Evolutionary conservation across 371 early-diverging fungal genomes (phyloP).

Genomic region (Polyrhizophydium stewartii): DNA sequence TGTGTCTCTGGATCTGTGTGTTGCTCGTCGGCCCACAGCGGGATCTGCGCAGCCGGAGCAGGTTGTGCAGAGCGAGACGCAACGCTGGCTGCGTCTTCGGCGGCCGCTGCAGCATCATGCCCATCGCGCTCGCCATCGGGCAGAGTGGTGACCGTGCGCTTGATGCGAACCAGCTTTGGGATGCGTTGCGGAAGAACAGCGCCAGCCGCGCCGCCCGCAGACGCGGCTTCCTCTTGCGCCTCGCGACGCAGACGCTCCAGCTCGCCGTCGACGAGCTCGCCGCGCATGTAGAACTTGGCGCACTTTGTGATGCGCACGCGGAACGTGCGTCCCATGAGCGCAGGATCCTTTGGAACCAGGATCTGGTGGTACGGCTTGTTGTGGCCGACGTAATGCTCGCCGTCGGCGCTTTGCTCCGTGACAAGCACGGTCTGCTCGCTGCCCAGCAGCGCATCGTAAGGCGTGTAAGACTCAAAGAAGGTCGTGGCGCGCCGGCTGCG

Average conservation of each 20-base stretch:
- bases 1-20: too few relatives aligned
- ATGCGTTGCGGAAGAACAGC: background rate
- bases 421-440: slow-evolving; percentile 26
- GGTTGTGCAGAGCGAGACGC: too few relatives aligned
- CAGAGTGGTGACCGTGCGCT: background rate
- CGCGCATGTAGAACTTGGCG: background rate
- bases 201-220: background rate
- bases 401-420: slow-evolving; percentile 38
- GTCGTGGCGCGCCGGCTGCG: slow-evolving; percentile 33
- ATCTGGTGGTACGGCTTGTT: slow-evolving; percentile 44
- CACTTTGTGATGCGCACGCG: background rate
- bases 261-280: background rate
- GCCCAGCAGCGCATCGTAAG: slow-evolving; percentile 22
- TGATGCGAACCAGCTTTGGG: background rate
- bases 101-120: too few relatives aligned
- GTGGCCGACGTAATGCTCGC: slow-evolving; percentile 40
- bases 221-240: background rate
- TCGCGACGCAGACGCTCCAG: background rate
- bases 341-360: slow-evolving; percentile 23
- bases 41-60: too few relatives aligned
- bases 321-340: slow-evolving; percentile 20
- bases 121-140: too few relatives aligned
- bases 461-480: slow-evolving; percentile 37
- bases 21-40: too few relatives aligned
- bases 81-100: too few relatives aligned